A percentile compares a stretch with the other conserved stretches of the same genome.
Evolutionary conservation across 176 grass and related monocot species (phyloP).

Genomic region (Raddia guianensis): DNA sequence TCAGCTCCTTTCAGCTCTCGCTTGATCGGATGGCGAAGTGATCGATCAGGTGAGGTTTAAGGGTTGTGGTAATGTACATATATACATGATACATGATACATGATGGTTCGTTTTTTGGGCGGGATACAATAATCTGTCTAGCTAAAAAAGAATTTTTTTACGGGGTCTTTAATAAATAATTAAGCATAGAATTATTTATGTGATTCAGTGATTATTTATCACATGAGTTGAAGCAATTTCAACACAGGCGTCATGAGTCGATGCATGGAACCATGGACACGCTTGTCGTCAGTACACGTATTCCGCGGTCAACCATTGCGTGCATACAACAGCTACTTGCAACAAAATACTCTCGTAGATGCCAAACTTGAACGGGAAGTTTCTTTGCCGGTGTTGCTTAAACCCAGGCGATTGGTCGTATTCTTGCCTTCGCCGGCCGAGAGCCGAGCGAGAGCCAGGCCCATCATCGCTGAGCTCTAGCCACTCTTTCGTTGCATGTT

Average conservation of each 20-base stretch:
- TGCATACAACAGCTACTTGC: neutral
- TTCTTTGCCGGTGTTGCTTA: no score
- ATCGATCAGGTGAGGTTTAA: neutral
- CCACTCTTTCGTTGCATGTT: no score
- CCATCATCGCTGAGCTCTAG: no score
- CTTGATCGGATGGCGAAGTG: constrained; percentile 1
- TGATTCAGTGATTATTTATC: neutral
- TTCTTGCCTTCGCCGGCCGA: no score
- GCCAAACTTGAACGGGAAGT: neutral
- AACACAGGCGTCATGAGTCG: neutral
- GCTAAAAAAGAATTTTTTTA: neutral
- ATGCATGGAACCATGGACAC: neutral
- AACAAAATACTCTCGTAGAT: neutral
- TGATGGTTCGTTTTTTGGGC: neutral
- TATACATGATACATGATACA: neutral
- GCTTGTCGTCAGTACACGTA: neutral
- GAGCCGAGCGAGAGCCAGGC: no score
- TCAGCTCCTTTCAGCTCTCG: no score
- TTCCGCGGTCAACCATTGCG: neutral
- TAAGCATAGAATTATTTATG: neutral
- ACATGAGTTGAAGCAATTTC: no score
- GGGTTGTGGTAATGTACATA: neutral
- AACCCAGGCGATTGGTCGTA: no score
- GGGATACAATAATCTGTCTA: neutral
- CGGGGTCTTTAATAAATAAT: neutral